Evolutionary conservation across 805 yeast genomes (phyloP).

Genomic region (Kazachstania kunashirensis): DNA sequence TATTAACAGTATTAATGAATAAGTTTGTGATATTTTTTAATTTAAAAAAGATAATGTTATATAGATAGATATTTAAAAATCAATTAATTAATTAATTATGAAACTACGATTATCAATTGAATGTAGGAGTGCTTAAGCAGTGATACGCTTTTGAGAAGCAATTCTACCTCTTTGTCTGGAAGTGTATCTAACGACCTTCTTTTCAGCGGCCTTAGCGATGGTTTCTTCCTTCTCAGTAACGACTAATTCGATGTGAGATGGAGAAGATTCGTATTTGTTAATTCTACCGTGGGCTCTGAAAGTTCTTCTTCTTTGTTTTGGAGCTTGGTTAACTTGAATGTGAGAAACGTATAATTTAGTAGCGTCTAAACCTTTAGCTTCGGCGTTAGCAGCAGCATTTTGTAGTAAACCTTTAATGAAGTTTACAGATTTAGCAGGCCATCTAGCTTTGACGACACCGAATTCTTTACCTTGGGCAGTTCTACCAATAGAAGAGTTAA

Average conservation of each 20-base stretch:
- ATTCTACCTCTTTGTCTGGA: conserved; percentile 90
- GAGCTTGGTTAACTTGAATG: conserved; percentile 99
- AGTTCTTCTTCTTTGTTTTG: conserved; percentile 99
- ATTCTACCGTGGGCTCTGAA: conserved; percentile 99
- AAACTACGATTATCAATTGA: not conserved
- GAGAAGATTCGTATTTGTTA: conserved; percentile 97
- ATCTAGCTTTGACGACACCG: conserved; percentile 99
- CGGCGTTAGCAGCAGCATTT: conserved; percentile 99
- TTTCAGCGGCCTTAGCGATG: conserved; percentile 84
- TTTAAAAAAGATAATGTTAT: conserved; percentile 4
- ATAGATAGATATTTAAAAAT: conserved; percentile 4
- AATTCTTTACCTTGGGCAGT: conserved; percentile 99
- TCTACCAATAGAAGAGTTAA: conserved; percentile 93
- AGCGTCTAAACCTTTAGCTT: conserved; percentile 95
- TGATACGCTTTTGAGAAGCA: conserved; percentile 77
- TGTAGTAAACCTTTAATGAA: conserved; percentile 87
- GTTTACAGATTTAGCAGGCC: conserved; percentile 99
- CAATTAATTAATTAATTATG: not conserved
- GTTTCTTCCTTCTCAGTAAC: conserved; percentile 91
- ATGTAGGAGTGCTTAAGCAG: conserved; percentile 38
- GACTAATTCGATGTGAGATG: conserved; percentile 97
- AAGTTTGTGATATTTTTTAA: not conserved
- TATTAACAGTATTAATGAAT: too few relatives aligned
- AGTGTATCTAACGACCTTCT: conserved; percentile 59
- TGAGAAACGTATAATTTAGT: conserved; percentile 90